Evolutionary conservation across 768 basidiomycete species (phyloP).

Genomic region (Phaeolepiota aurea): DNA sequence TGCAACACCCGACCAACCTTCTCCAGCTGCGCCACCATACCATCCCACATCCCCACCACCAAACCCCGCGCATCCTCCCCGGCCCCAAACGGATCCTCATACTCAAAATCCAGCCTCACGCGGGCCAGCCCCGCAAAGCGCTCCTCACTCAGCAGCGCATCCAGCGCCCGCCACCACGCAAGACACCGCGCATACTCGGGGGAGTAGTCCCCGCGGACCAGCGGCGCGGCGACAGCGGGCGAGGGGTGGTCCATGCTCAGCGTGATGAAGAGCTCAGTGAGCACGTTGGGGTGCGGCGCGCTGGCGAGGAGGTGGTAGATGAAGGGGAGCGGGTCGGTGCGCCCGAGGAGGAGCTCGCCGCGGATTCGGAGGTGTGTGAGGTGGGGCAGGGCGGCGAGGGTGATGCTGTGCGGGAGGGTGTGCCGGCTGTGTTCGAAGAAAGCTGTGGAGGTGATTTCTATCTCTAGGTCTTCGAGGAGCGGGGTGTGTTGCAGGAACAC

Average conservation of each 20-base stretch:
- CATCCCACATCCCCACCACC: slow-evolving; percentile 7
- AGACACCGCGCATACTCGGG: slow-evolving; percentile 2
- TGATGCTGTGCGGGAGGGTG: too few species aligned
- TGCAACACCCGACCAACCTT: slow-evolving; percentile 10
- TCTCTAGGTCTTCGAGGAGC: slow-evolving; percentile 10
- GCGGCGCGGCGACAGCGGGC: slow-evolving; percentile 12
- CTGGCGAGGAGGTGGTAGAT: slow-evolving; percentile 14
- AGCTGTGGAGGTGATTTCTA: slow-evolving; percentile 1
- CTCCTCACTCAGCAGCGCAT: slow-evolving; percentile 13
- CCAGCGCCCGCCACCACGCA: slow-evolving; percentile 14
- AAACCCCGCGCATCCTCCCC: slow-evolving; percentile 1
- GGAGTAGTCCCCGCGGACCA: slow-evolving; percentile 8
- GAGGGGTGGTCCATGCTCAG: slow-evolving; percentile 17
- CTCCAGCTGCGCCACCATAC: slow-evolving; percentile 12
- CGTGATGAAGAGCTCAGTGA: slow-evolving; percentile 12
- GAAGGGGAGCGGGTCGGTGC: slow-evolving; percentile 16
- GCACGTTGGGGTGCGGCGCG: slow-evolving; percentile 6
- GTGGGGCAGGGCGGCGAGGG: too few species aligned
- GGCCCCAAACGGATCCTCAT: slow-evolving; percentile 13
- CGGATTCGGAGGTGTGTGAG: slow-evolving; percentile 13
- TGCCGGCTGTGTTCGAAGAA: too few species aligned
- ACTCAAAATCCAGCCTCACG: slow-evolving; percentile 12
- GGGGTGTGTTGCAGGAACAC: slow-evolving; percentile 9
- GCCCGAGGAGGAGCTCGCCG: slow-evolving; percentile 14
- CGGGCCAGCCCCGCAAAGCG: slow-evolving; percentile 12